Evolutionary conservation across 2,329 filamentous ascomycete genomes (phyloP), one percentile per base, ranked within the genome.

Genomic region (Colletotrichum shisoi): DNA sequence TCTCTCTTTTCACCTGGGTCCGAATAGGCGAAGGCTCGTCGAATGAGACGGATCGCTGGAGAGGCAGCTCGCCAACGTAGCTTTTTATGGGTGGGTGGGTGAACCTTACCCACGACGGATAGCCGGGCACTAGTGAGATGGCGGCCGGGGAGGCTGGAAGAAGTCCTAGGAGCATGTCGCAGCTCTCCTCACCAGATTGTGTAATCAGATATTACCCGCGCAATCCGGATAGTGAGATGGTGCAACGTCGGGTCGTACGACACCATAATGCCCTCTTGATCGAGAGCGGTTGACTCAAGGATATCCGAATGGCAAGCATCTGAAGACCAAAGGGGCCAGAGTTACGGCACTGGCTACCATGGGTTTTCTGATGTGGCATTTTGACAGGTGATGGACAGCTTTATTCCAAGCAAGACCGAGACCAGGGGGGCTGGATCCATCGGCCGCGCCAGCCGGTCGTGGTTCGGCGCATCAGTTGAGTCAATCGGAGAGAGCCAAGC

Each of bases 121-220:
- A 54, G 62, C 62, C 40, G 62, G 65, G 61, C 19, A 52, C 57
- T 54, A 66, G 37, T 34, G n/a, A 51, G 49, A 49, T 46, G 37
- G 49, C 19, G 42, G 42, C 44, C 44, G 48, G 57, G 53, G 51
- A 62, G 60, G 54, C 57, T 68, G 62, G 62, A 65, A 65, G 39
- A 57, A 24, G 53, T n/a, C n/a, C n/a, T n/a, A 24, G 40, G 31
- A 44, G 40, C 37, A 42, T 15, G 37, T 56, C 42, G 52, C 15
- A 40, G 5, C 37, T 40, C 19, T 56, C 37, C 52, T 11, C 8
- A 7, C 24, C 19, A 34, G 31, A 49, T 40, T 27, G 34, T 49
- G 34, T 24, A 24, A 51, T 42, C 17, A 40, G 15, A 27, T 27
- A n/a, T 27, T 31, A 48, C 21, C 46, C 45, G 57, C 21, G 57